Evolutionary conservation across 2,329 filamentous ascomycete species (phyloP).

Genomic region (Cladosporium phlei): DNA sequence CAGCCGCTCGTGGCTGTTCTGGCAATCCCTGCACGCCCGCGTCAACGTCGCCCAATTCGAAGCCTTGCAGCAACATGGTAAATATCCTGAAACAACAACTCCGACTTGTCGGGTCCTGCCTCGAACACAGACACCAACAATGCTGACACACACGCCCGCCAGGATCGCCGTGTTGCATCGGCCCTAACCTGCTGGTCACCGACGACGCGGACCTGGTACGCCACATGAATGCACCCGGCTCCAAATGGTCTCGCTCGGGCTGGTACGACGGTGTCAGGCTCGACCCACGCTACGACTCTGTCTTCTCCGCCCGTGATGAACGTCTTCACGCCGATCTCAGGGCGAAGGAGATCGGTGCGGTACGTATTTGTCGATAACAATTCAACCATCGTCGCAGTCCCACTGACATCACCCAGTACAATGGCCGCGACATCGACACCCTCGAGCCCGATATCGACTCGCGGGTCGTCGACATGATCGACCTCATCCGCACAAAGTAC

Average conservation of each 20-base stretch:
- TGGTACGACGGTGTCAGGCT: constrained; percentile 51
- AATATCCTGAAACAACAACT: not conserved
- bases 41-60: constrained; percentile 21
- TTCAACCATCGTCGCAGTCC: not conserved
- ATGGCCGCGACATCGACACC: constrained; percentile 50
- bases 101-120: not conserved
- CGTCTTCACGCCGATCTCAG: constrained; percentile 43
- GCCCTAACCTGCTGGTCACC: constrained; percentile 47
- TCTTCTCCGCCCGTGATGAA: constrained; percentile 50
- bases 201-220: constrained; percentile 46
- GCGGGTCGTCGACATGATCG: constrained; percentile 44
- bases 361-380: constrained; percentile 27
- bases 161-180: constrained; percentile 43
- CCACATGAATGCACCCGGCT: constrained; percentile 39
- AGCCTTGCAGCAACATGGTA: constrained; percentile 27
- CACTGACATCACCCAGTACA: constrained; percentile 40
- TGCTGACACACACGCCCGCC: not conserved
- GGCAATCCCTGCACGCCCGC: constrained; percentile 21
- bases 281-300: constrained; percentile 50
- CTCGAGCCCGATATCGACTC: constrained; percentile 49
- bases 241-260: constrained; percentile 26
- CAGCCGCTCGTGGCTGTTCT: constrained; percentile 27
- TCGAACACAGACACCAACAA: too few species aligned
- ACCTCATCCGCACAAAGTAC: constrained; percentile 48
- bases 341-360: constrained; percentile 50